Evolutionary conservation across 768 basidiomycete species (phyloP), one percentile per base, ranked within the genome.

Genomic region (Termitomyces sp.): DNA sequence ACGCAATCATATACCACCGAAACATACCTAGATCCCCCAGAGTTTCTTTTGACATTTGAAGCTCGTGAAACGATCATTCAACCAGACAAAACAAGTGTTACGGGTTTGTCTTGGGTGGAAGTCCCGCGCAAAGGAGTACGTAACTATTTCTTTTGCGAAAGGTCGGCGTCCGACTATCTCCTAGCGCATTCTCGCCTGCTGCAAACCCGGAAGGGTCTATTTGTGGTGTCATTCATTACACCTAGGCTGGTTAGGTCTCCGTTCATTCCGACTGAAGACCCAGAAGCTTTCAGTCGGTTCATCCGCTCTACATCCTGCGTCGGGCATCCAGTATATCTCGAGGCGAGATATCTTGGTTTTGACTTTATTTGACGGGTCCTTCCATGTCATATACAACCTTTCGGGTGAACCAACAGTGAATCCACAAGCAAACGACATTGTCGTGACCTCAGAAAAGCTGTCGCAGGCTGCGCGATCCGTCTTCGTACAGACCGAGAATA

Each of bases 361-460:
- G 40, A 76, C 83, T 4, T 75, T 92, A 18, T 77, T 80, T 40
- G 91, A 93, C 63, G 91, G 91, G 0, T 85, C 88, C 9, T 79
- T 89, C 65, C 84, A 89, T 66, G 79, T 79, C 51, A 68, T 91
- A 56, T 77, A 82, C 64, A 70, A 76, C 55, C 23, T 91, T 32
- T 80, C 81, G 26, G 63, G 60, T 6, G 73, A 78, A 30, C 88
- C 85, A 6, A 69, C 72, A 9, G 78, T 79, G 72, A 61, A 55
- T 32, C 66, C 74, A 41, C 60, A 67, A 20, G 55, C 61, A 49
- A 61, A 60, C 38, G 62, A 68, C 33, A 65, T 55, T 56, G 54
- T 55, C 12, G 60, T 79, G 30, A 75, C 74, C 1, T 77, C 77
- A 36, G 69, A 75, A 61, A 72, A 62, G 20, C 72, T 89, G 44